Base-by-base conservation (phyloP, 306 rosid species). In the apple (Malus domestica) region DNA sequence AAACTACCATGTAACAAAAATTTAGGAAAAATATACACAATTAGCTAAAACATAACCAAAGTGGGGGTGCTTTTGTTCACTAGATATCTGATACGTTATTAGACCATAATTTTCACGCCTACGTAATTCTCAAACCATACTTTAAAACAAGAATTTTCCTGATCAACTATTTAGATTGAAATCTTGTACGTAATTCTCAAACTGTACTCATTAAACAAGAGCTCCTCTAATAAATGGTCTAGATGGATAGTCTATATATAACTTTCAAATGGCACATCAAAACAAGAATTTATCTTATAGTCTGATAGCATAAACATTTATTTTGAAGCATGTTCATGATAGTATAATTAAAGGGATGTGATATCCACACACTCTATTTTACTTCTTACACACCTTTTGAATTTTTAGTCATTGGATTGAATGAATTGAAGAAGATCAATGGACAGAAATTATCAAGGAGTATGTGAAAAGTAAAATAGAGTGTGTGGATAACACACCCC, bases 1-100 rank as follows among this genome's bases (percentile, higher is more conserved):
- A 95, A 83, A 72, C 97, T 95, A 67, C 8, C 42, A 44, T 70
- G 75, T 57, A 54, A 22, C 70, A 33, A 27, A 18, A 33, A 35
- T 32, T 40, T 23, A 22, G 63, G 38, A 15, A 23, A 38, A 38
- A 7, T 38, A 38, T 38, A 7, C 42, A 38, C 42, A 38, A 38
- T 38, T 38, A 38, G 42, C 42, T 35, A 35, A 35, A 35, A 35
- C 40, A 35, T 6, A 35, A 75, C 7, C 13, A n/a, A 44, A 44
- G 18, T 52, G 58, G 20, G n/a, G n/a, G 58, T 14, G 20, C 7
- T 52, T 52, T 16, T 52, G 6, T 14, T 52, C n/a, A 4, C 19
- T 51, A 14, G 58, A 52, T 4, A 52, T 22, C 55, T 16, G 58
- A 14, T 16, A 18, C 0, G n/a, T 2, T 51, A 4, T 6, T 11